Evolutionary conservation across 2,329 filamentous ascomycete genomes (phyloP).

Genomic region (Graphiopsis chlorocephala): DNA sequence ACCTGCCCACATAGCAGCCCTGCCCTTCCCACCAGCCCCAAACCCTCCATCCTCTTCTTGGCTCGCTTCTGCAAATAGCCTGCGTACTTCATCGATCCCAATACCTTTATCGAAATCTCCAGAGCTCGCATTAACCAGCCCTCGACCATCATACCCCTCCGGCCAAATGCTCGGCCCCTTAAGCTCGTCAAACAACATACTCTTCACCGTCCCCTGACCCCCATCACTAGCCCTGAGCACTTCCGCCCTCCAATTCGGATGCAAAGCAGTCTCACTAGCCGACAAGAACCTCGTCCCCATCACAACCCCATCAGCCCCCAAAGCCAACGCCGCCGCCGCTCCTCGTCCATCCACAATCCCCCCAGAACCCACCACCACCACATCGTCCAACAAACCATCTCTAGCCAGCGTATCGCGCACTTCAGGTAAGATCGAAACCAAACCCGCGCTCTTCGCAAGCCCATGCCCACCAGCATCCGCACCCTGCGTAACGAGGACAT

Average conservation of each 20-base stretch:
- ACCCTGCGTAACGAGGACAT: conserved; percentile 62
- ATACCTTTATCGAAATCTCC: conserved; percentile 22
- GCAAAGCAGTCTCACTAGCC: conserved; percentile 45
- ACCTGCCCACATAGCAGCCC: conserved; percentile 62
- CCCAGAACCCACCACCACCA: conserved; percentile 52
- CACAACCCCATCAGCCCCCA: conserved; percentile 54
- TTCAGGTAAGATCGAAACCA: conserved; percentile 59
- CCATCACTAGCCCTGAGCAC: conserved; percentile 50
- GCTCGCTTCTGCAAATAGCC: conserved; percentile 48
- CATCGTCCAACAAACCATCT: conserved; percentile 31
- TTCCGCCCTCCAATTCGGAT: conserved; percentile 47
- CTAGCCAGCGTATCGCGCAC: conserved; percentile 42
- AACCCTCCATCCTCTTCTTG: conserved; percentile 51
- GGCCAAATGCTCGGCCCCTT: conserved; percentile 60
- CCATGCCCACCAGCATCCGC: conserved; percentile 65
- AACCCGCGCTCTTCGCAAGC: conserved; percentile 51
- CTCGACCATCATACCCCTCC: conserved; percentile 54
- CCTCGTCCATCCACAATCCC: conserved; percentile 58
- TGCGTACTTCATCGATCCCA: conserved; percentile 25
- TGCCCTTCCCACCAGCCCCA: conserved; percentile 45
- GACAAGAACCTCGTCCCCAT: conserved; percentile 66
- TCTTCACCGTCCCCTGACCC: conserved; percentile 50
- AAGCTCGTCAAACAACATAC: conserved; percentile 52
- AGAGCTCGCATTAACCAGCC: conserved; percentile 56
- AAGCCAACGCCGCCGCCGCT: conserved; percentile 53